Conservation (phyloP, 768 basidiomycete genomes). For the Leccinum disarticulatum region DNA sequence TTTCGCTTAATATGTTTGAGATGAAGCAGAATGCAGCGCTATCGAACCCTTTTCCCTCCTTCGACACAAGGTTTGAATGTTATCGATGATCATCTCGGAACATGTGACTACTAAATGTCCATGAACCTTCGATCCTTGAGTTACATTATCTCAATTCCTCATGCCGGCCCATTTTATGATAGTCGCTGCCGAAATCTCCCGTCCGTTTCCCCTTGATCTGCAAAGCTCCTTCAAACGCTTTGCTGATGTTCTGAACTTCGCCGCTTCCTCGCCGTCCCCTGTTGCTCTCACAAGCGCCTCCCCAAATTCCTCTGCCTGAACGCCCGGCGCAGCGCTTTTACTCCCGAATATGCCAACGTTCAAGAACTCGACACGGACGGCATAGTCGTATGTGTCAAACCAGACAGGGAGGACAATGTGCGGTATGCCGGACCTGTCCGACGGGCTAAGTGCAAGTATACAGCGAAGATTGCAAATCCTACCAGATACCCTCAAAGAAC, state of each 20-base stretch:
- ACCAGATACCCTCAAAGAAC: constrained; percentile 5
- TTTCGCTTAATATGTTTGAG: too few relatives aligned
- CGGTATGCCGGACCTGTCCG: constrained; percentile 10
- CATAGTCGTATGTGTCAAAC: constrained; percentile 15
- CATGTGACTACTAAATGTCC: too few relatives aligned
- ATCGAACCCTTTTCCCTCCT: too few relatives aligned
- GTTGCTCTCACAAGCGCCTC: constrained; percentile 5
- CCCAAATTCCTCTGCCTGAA: constrained; percentile 9
- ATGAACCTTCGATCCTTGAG: too few relatives aligned
- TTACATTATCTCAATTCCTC: neutral
- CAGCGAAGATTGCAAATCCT: neutral
- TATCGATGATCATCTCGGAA: too few relatives aligned
- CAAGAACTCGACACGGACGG: constrained; percentile 1
- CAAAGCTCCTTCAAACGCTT: constrained; percentile 6
- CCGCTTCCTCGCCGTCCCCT: constrained; percentile 6
- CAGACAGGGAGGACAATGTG: constrained; percentile 14
- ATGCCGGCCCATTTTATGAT: neutral
- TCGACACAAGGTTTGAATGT: too few relatives aligned
- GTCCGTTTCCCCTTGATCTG: constrained; percentile 6
- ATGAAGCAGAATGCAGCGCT: too few relatives aligned
- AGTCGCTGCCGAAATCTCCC: neutral
- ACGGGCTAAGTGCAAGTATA: neutral
- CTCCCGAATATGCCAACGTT: constrained; percentile 13
- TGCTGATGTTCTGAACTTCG: constrained; percentile 2
- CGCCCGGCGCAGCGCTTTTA: neutral